Conservation (phyloP, 768 basidiomycete genomes). For the Termitomyces heimii region DNA sequence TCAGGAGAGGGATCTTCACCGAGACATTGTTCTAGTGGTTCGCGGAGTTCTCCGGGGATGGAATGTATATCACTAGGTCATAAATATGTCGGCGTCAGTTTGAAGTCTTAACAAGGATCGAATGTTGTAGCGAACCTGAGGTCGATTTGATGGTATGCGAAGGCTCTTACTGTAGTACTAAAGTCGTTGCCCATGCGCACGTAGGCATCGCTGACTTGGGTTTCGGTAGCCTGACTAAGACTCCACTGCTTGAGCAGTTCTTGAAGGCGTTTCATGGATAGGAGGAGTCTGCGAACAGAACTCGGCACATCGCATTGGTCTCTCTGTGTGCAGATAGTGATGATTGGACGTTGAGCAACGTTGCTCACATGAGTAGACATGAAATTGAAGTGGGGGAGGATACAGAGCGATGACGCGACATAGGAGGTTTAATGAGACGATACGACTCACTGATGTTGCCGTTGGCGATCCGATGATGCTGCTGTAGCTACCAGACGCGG, state of each 20-base stretch:
- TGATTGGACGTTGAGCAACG: conserved; percentile 14
- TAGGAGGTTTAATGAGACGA: background rate
- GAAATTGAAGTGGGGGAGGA: background rate
- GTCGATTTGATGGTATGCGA: conserved; percentile 66
- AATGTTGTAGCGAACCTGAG: conserved; percentile 41
- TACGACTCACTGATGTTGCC: conserved; percentile 9
- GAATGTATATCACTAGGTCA: conserved; percentile 52
- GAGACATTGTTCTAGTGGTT: conserved; percentile 55
- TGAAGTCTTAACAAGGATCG: background rate
- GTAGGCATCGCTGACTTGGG: conserved; percentile 83
- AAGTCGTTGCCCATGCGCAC: conserved; percentile 88
- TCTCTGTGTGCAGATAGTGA: conserved; percentile 19
- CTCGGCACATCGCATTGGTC: conserved; percentile 44
- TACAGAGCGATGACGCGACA: background rate
- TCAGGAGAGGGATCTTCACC: conserved; percentile 77
- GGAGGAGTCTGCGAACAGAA: conserved; percentile 63
- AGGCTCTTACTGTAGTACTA: conserved; percentile 72
- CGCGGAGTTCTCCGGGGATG: conserved; percentile 57
- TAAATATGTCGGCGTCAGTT: background rate
- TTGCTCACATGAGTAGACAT: background rate
- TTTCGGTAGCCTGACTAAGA: conserved; percentile 47
- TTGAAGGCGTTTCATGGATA: conserved; percentile 80
- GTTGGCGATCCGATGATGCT: conserved; percentile 10
- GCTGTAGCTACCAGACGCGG: conserved; percentile 6
- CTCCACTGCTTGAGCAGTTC: conserved; percentile 70